Conservation (phyloP, 164 flowering plant species). For the Litsea cubeba region DNA sequence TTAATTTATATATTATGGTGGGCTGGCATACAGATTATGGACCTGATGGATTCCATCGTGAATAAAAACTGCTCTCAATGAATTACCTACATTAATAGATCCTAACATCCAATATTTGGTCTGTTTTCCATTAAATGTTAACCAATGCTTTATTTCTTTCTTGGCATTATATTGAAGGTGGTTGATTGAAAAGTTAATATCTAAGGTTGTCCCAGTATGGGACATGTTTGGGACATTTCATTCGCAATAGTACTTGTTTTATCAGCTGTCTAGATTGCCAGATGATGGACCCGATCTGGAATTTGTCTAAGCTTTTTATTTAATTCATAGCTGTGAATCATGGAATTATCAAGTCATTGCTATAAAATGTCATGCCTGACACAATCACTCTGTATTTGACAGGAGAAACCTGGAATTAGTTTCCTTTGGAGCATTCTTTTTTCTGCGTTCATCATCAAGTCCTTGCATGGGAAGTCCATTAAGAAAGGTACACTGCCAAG, state of each 20-base stretch:
- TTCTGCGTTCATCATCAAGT: slow-evolving; percentile 25
- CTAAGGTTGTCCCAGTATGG: neutral
- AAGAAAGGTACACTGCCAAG: slow-evolving; percentile 46
- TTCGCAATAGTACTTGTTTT: neutral
- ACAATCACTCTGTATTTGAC: slow-evolving; percentile 7
- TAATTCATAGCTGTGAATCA: neutral
- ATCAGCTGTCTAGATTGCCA: neutral
- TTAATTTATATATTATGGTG: neutral
- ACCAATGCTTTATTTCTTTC: neutral
- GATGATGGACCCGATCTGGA: neutral
- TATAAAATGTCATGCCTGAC: slow-evolving; percentile 7
- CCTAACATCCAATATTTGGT: neutral
- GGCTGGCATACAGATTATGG: neutral
- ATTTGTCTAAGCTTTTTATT: neutral
- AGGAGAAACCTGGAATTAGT: slow-evolving; percentile 26
- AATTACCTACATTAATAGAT: too few relatives aligned
- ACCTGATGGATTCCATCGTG: neutral
- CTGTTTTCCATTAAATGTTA: neutral
- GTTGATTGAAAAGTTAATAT: neutral
- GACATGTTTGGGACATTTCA: neutral
- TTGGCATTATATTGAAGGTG: neutral
- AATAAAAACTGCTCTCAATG: neutral
- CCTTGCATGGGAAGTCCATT: slow-evolving; percentile 33
- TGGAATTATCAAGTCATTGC: neutral
- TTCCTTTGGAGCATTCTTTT: slow-evolving; percentile 35